Base-by-base conservation (phyloP, 2,329 filamentous ascomycete genomes). In the Aureobasidium sp. region DNA sequence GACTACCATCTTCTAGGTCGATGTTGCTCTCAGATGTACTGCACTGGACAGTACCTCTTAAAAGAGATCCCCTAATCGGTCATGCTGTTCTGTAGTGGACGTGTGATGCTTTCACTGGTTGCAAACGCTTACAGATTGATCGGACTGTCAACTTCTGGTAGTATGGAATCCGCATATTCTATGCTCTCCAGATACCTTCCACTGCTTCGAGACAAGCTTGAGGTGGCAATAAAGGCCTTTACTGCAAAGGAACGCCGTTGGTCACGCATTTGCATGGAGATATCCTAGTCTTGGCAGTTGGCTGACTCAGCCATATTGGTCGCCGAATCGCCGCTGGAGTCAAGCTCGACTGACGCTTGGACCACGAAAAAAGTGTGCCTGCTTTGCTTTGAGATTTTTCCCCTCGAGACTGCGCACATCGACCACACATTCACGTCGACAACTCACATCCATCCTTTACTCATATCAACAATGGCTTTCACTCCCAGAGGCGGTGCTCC, bases 401-500 rank as follows among this genome's bases (percentile, higher is more conserved):
- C n/a, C 39, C n/a, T 39, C 37, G n/a, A 39, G 37, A 39, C 37
- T 39, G 27, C 27, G 37, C 37, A 39, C 39, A 45, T 45, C 22
- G 42, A 27, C 22, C 11, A 24, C 4, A 22, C 24, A 22, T 45
- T 15, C 22, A 24, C 22, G n/a, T 45, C 39, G 29, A 56, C 53
- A 33, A 24, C 22, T 15, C 33, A 19, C 39, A 45, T 24, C 15
- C 35, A 44, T 39, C 11, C 29, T 8, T 12, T 29, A 6, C 11
- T 17, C 37, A 19, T 4, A 54, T 33, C 27, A 58, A 39, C 24
- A 63, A 79, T 79, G 77, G 74, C 76, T 61, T 79, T 78, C 69
- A 77, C 77, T 67, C 77, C 77, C 19, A 19, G 47, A 63, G 64
- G 71, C 50, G 74, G 73, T 63, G 70, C 31, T 2, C 31, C 31